Percentiles rank a stretch among this genome's conserved stretches.
Conservation (phyloP, 106 monocot genomes). For the Agapanthus africanus region DNA sequence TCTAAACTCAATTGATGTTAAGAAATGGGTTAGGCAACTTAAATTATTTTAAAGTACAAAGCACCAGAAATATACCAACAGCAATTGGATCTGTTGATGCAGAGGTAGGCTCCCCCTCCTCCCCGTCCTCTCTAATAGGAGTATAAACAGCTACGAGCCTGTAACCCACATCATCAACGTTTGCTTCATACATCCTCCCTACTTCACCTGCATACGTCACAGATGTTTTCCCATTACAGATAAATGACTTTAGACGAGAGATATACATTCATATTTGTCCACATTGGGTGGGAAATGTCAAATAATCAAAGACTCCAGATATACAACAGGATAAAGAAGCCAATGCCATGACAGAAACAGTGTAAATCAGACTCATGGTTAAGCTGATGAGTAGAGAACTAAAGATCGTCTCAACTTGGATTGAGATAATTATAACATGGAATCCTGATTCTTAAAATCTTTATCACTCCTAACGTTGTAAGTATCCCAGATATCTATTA, state of each 20-base stretch:
- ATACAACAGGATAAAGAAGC: too few species aligned
- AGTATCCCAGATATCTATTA: neutral
- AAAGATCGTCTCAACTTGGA: neutral
- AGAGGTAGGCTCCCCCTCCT: conserved; percentile 79
- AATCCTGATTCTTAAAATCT: neutral
- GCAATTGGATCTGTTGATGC: conserved; percentile 84
- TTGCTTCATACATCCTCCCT: conserved; percentile 93
- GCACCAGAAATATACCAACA: conserved; percentile 48
- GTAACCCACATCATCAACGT: conserved; percentile 97
- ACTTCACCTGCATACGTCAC: conserved; percentile 53
- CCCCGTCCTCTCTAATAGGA: conserved; percentile 86
- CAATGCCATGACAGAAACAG: too few species aligned
- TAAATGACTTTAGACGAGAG: too few species aligned
- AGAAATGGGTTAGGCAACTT: too few species aligned
- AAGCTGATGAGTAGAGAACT: neutral
- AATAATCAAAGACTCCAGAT: too few species aligned
- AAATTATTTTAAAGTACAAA: too few species aligned
- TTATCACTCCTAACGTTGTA: neutral
- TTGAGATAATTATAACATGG: neutral
- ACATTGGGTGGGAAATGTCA: too few species aligned
- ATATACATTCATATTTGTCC: too few species aligned
- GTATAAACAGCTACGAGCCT: conserved; percentile 84
- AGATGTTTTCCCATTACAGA: neutral
- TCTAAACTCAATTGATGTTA: too few species aligned
- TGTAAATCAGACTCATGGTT: too few species aligned